Evolutionary conservation across 129 eudicot species (phyloP), one percentile per base, ranked within the genome.

Genomic region (Tanacetum coccineum): DNA sequence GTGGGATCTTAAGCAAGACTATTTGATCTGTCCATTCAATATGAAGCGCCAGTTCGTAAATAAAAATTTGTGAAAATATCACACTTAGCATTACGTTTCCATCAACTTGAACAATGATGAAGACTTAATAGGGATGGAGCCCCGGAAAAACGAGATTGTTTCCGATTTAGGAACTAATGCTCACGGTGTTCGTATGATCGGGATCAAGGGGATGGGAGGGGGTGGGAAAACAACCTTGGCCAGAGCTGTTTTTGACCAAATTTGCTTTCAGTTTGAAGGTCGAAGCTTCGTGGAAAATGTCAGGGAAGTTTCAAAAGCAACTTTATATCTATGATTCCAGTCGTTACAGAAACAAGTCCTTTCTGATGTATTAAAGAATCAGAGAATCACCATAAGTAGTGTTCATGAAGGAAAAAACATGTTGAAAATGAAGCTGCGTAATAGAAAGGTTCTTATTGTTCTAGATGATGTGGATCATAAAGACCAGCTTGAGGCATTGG

Each of bases 391-490:
- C 20, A 20, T 64, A 9, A 17, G 20, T 6, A 53, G 32, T 55
- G 72, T 54, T 54, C 49, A 64, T 55, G 55, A 46, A 13, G 78
- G 78, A 20, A 40, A 64, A 4, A 22, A n/a, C 6, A 3, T 9
- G 44, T 64, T 73, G 26, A 14, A 21, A 28, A 22, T 8, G 36
- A 54, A 26, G 19, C 6, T 44, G 12, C 0, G 19, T 7, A 0
- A 11, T 40, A 65, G 18, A 54, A 44, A 30, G 32, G 71, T 73
- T 22, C 69, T 73, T 17, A 2, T 73, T 21, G 58, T 73, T 15
- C 66, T 73, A 8, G 78, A 73, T 25, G 78, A 64, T 44, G 52
- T 73, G 62, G 66, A 73, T 21, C 40, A 64, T 9, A 6, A 1
- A 9, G 46, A 12, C 13, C 65, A 64, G 20, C 47, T 55, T 21